A percentile compares a stretch with the other conserved stretches of the same genome.
phyloP scores from a whole-genome alignment of 179 eudicot species.

The Heliamphora pulchella region DNA sequence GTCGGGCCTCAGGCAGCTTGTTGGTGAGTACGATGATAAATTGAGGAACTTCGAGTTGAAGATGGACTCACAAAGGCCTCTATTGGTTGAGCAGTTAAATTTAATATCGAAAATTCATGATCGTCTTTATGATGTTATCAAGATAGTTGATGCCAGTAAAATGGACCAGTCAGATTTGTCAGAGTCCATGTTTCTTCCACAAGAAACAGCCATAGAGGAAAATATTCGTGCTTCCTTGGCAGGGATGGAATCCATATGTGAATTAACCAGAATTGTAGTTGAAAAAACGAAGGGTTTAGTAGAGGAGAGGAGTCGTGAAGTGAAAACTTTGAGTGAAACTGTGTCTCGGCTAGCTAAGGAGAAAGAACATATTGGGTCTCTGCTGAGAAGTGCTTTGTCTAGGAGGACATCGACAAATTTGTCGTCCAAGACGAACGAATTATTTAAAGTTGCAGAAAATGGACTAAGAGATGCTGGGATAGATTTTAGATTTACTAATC shows the following conservation, averaged over 20 bases:
- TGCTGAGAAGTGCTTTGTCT: constrained; percentile 84
- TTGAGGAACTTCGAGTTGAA: constrained; percentile 37
- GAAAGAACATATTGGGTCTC: constrained; percentile 84
- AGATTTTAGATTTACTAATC: constrained; percentile 54
- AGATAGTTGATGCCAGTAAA: constrained; percentile 59
- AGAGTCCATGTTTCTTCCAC: constrained; percentile 75
- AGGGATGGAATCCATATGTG: constrained; percentile 77
- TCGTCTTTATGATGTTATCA: constrained; percentile 55
- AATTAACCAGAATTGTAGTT: constrained; percentile 49
- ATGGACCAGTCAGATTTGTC: constrained; percentile 62
- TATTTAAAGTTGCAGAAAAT: constrained; percentile 83
- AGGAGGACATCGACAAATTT: constrained; percentile 51
- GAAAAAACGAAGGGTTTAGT: constrained; percentile 51
- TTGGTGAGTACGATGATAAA: constrained; percentile 47
- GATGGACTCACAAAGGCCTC: constrained; percentile 65
- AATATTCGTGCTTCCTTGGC: constrained; percentile 80
- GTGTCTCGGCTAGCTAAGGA: constrained; percentile 67
- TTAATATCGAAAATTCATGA: constrained; percentile 68
- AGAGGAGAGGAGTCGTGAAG: constrained; percentile 64
- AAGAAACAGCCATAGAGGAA: constrained; percentile 84
- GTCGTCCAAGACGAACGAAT: constrained; percentile 59
- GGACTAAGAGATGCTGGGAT: constrained; percentile 83
- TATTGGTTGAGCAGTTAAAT: constrained; percentile 65
- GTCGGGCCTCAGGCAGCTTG: constrained; percentile 42
- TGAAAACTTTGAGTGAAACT: constrained; percentile 66